Evolutionary conservation across 1,284 basidiomycete genomes (phyloP).

Genomic region (Paramarasmius palmivorus): DNA sequence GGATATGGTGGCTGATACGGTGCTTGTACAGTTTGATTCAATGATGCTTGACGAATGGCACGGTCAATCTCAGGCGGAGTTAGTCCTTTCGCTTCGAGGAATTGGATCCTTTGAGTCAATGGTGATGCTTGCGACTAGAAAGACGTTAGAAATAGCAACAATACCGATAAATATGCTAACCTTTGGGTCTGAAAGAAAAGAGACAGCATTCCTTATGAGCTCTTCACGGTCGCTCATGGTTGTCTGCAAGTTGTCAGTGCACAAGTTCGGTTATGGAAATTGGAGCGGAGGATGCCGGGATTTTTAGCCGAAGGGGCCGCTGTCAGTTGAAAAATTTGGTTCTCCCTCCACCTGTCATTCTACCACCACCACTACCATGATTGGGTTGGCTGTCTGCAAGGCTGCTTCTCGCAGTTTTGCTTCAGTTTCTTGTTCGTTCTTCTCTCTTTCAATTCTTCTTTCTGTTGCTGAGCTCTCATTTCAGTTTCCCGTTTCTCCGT

Average conservation of each 20-base stretch:
- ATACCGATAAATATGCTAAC: constrained; percentile 32
- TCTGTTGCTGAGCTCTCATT: constrained; percentile 14
- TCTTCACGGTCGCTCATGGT: constrained; percentile 63
- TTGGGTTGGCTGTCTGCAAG: constrained; percentile 53
- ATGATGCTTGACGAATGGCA: constrained; percentile 69
- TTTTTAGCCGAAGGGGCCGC: constrained; percentile 17
- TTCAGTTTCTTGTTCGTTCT: constrained; percentile 45
- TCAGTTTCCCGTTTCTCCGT: constrained; percentile 36
- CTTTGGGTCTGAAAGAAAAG: constrained; percentile 79
- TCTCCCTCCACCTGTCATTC: constrained; percentile 5
- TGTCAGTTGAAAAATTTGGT: constrained; percentile 16
- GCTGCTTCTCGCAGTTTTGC: constrained; percentile 50
- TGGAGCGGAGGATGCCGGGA: background rate
- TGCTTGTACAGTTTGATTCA: constrained; percentile 27
- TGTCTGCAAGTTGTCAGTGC: constrained; percentile 29
- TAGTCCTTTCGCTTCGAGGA: constrained; percentile 93
- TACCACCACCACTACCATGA: constrained; percentile 33
- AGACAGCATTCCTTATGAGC: constrained; percentile 77
- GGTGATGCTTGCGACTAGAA: constrained; percentile 72
- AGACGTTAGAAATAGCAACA: constrained; percentile 9
- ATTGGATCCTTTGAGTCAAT: constrained; percentile 85
- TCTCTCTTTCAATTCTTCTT: background rate
- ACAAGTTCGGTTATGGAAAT: background rate
- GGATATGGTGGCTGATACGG: constrained; percentile 37
- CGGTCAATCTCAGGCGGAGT: constrained; percentile 84